phyloP scores from a whole-genome alignment of 352 stramenopile species.

The Phytophthora aleatoria region DNA sequence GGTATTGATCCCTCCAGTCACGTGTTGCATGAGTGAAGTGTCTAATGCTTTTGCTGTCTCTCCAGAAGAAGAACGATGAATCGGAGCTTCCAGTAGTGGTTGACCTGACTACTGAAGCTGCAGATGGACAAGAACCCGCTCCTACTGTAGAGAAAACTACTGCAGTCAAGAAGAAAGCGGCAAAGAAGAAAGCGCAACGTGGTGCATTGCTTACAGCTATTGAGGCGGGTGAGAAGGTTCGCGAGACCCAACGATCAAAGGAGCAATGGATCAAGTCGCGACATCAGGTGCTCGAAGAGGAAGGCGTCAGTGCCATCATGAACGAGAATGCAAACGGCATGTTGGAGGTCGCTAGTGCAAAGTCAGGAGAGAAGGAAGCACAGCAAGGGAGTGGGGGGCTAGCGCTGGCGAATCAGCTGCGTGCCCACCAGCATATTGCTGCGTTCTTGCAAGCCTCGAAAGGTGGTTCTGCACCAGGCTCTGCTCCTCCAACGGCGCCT shows the following conservation, averaged over 20 bases:
- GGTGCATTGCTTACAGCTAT: conserved; percentile 56
- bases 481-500: conserved; percentile 7
- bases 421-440: conserved; percentile 36
- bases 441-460: conserved; percentile 32
- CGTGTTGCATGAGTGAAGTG: not conserved
- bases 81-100: conserved; percentile 9
- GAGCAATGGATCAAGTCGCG: conserved; percentile 66
- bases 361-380: conserved; percentile 15
- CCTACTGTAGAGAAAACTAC: not conserved
- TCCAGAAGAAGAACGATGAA: conserved; percentile 15
- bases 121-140: conserved; percentile 4
- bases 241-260: conserved; percentile 59
- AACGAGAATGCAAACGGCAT: conserved; percentile 43
- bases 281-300: conserved; percentile 62
- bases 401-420: conserved; percentile 36
- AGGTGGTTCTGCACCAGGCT: not conserved
- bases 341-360: conserved; percentile 28
- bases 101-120: conserved; percentile 18
- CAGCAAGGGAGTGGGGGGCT: conserved; percentile 29
- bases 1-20: conserved; percentile 3
- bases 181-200: conserved; percentile 20
- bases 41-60: not conserved
- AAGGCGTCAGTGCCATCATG: conserved; percentile 60
- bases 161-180: not conserved
- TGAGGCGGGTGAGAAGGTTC: conserved; percentile 55